A percentile compares a stretch with the other conserved stretches of the same genome.
These are phyloP conservation scores for Copromyces sp. DNA, from an alignment of 495 filamentous ascomycete species.

Conservation along the genomic window DNA sequence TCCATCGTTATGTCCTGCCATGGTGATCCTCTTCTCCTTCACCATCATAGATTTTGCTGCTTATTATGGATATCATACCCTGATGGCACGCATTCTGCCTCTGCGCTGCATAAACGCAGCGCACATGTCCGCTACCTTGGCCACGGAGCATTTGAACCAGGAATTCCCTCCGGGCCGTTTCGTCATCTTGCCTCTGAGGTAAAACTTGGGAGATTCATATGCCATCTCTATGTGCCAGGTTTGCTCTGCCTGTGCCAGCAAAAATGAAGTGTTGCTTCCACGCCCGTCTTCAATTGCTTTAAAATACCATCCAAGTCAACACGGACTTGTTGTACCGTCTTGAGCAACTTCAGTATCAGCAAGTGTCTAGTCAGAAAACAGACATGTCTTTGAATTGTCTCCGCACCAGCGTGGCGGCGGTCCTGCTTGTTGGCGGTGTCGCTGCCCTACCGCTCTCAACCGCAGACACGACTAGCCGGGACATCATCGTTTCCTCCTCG, in stretches of 20 bases:
- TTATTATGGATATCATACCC: background rate
- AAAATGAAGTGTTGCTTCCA: background rate
- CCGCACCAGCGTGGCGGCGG: slow-evolving; percentile 9
- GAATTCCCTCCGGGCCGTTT: background rate
- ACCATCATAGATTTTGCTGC: background rate
- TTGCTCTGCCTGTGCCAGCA: background rate
- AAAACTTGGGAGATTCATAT: background rate
- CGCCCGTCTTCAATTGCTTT: background rate
- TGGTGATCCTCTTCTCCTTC: background rate
- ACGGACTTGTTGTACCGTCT: background rate
- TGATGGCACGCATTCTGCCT: background rate
- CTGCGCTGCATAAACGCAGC: background rate
- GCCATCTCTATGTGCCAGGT: background rate
- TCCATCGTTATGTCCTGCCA: background rate
- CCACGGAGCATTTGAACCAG: background rate
- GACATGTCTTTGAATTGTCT: slow-evolving; percentile 10
- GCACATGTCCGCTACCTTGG: background rate
- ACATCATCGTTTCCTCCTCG: slow-evolving; percentile 4
- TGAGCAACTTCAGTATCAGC: background rate
- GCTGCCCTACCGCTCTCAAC: slow-evolving; percentile 3
- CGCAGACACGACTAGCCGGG: slow-evolving; percentile 1
- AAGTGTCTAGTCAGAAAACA: background rate
- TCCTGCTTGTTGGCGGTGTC: slow-evolving; percentile 5
- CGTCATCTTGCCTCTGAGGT: background rate
- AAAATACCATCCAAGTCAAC: background rate